Percentiles rank a stretch among this genome's conserved stretches.
Evolutionary conservation across 768 basidiomycete species (phyloP).

Genomic region (Postia placenta): DNA sequence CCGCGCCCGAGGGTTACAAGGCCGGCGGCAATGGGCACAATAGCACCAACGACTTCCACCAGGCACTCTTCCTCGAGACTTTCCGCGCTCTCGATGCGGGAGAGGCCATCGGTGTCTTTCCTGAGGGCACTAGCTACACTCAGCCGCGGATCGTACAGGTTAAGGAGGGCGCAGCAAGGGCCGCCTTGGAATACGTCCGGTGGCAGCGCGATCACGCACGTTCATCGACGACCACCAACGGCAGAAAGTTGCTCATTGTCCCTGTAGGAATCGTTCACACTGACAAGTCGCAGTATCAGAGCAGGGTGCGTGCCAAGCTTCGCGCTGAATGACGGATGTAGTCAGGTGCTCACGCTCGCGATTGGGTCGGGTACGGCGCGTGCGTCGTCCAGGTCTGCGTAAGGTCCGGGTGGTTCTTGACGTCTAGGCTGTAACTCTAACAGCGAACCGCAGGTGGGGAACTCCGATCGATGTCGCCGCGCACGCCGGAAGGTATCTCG

Average conservation of each 20-base stretch:
- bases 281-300: slow-evolving; percentile 91
- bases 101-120: slow-evolving; percentile 86
- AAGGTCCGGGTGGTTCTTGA: slow-evolving; percentile 18
- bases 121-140: slow-evolving; percentile 90
- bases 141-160: slow-evolving; percentile 88
- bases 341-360: neutral
- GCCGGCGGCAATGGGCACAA: neutral
- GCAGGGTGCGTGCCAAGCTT: slow-evolving; percentile 50
- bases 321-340: neutral
- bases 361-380: no score
- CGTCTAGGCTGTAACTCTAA: neutral
- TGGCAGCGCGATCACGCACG: slow-evolving; percentile 48
- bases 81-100: slow-evolving; percentile 77
- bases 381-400: slow-evolving; percentile 56
- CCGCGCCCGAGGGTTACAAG: neutral
- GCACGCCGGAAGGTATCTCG: slow-evolving; percentile 62
- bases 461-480: slow-evolving; percentile 67
- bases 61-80: slow-evolving; percentile 81
- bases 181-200: slow-evolving; percentile 84
- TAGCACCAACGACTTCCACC: slow-evolving; percentile 66
- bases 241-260: slow-evolving; percentile 41
- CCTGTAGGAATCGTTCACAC: slow-evolving; percentile 91
- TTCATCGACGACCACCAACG: slow-evolving; percentile 27
- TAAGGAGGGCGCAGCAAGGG: slow-evolving; percentile 92
- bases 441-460: slow-evolving; percentile 57